These are phyloP conservation scores for Pythium insidiosum DNA, from an alignment of 352 stramenopile species.

Conservation along the genomic window DNA sequence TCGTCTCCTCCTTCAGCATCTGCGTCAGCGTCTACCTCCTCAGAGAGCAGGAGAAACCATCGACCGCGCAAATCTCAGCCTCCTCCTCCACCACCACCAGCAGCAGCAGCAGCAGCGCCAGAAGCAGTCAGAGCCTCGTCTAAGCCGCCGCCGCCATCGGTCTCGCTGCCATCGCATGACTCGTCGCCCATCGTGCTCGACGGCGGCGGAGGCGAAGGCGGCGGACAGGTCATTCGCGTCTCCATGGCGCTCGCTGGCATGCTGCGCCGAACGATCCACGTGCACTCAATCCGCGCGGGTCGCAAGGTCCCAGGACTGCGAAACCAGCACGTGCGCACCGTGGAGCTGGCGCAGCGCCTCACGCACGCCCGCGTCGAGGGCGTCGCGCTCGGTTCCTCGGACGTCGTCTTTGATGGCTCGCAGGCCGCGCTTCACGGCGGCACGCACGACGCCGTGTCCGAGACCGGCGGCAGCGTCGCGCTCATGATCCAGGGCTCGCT, in stretches of 20 bases:
- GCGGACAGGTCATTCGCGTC: slow-evolving; percentile 86
- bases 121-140: too few relatives aligned
- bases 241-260: slow-evolving; percentile 62
- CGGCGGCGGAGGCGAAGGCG: slow-evolving; percentile 70
- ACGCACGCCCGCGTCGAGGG: slow-evolving; percentile 23
- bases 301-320: slow-evolving; percentile 62
- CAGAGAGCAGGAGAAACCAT: too few relatives aligned
- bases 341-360: slow-evolving; percentile 44
- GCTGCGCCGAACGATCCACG: slow-evolving; percentile 37
- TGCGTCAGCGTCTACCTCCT: too few relatives aligned
- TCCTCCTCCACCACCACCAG: background rate
- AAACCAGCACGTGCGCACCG: slow-evolving; percentile 78
- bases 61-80: background rate
- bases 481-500: slow-evolving; percentile 63
- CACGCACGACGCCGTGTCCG: slow-evolving; percentile 23
- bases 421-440: slow-evolving; percentile 6
- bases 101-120: background rate
- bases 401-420: slow-evolving; percentile 28
- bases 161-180: background rate
- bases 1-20: too few relatives aligned
- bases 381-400: slow-evolving; percentile 34
- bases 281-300: slow-evolving; percentile 77
- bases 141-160: too few relatives aligned
- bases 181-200: slow-evolving; percentile 23
- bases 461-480: slow-evolving; percentile 45